Base-by-base conservation (phyloP, 257 asterid genomes). In the Verbena officinalis region DNA sequence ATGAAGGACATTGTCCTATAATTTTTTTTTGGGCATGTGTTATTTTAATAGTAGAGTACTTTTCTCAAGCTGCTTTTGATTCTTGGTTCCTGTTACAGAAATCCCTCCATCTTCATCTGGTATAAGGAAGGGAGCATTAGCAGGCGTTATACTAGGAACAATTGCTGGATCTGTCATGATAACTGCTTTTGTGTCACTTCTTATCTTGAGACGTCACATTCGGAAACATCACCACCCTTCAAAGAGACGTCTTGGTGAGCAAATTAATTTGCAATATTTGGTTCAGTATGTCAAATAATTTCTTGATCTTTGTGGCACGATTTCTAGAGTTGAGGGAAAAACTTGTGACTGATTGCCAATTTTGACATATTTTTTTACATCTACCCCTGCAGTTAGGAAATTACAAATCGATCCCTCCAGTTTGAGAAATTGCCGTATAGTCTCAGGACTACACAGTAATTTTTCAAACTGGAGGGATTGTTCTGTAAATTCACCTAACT, bases 41-140 rank as follows among this genome's bases (percentile, higher is more conserved):
- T 7, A 30, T 7, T 3, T 30, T 30, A 3, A n/a, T n/a, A 30
- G 4, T 7, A 30, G 36, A 2, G 36, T 7, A 30, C 15, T 61
- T 61, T 43, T 55, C 8, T n/a, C 21, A 19, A 52, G 59, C 52
- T 43, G 62, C 74, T 36, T 40, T 45, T 62, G 49, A 76, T 42
- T 53, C 45, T 43, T 74, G 19, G 52, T 71, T 62, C 33, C 49
- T 70, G 8, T 72, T 73, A 83, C 96, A 94, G 96, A 61, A 19
- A 39, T 75, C 36, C 68, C 55, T 27, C 5, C 42, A 9, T 20
- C 86, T 23, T 72, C 95, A 13, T 68, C 91, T 56, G 80, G 95
- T 69, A 13, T 88, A 73, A 88, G 95, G 86, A 88, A 79, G 76
- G 96, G 96, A 52, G 95, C 91, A n/a, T 38, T 94, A 48, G 96